These are phyloP conservation scores for Shiraia sp. DNA, from an alignment of 2,329 filamentous ascomycete genomes.

Conservation along the genomic window DNA sequence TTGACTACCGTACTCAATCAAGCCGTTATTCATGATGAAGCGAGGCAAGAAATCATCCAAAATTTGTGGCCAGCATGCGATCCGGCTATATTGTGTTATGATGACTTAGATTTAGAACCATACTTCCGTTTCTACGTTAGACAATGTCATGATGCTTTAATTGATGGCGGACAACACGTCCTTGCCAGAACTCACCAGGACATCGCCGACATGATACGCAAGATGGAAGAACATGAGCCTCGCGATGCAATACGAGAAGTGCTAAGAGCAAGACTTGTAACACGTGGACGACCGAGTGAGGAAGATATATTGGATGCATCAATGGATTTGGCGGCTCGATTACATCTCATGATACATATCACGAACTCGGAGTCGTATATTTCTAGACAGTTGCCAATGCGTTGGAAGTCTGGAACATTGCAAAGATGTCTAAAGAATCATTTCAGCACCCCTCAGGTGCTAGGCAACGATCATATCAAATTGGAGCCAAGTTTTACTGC, in stretches of 20 bases:
- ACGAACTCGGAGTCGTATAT: conserved; percentile 10
- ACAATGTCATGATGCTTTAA: conserved; percentile 19
- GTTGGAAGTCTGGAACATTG: conserved; percentile 8
- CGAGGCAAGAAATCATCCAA: too few species aligned
- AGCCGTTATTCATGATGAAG: too few species aligned
- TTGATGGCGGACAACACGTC: conserved; percentile 16
- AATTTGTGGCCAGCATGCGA: too few species aligned
- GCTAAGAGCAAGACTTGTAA: conserved; percentile 8
- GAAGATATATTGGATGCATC: conserved; percentile 12
- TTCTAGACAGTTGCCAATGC: conserved; percentile 6
- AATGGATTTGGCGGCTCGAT: conserved; percentile 17
- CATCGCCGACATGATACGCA: conserved; percentile 15
- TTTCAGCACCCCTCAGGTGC: neutral
- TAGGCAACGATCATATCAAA: conserved; percentile 12
- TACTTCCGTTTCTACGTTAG: conserved; percentile 19
- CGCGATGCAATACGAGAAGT: conserved; percentile 7
- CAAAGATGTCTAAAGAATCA: conserved; percentile 2
- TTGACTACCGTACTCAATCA: too few species aligned
- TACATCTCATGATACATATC: conserved; percentile 19
- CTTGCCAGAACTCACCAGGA: conserved; percentile 19
- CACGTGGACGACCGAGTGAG: conserved; percentile 7
- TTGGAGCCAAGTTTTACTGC: conserved; percentile 18
- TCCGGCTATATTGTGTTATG: too few species aligned
- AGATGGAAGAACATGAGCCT: conserved; percentile 5
- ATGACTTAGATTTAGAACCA: conserved; percentile 2